Conservation (phyloP, 1,139 yeast species). For the Debaryomyces fabryi region DNA sequence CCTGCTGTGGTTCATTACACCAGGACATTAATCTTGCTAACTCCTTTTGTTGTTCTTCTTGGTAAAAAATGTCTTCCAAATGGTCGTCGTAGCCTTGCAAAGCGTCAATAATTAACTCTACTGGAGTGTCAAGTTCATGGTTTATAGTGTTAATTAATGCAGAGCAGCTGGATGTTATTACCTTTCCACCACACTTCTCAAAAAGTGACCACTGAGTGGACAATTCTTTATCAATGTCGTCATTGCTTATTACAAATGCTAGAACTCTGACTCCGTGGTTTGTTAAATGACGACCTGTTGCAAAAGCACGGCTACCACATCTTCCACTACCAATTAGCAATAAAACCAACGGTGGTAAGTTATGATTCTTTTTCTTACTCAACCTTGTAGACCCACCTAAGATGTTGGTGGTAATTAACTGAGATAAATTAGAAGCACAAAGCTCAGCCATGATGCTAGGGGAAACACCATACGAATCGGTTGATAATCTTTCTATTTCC, state of each 20-base stretch:
- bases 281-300: conserved; percentile 77
- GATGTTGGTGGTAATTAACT: conserved; percentile 54
- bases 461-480: conserved; percentile 55
- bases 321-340: conserved; percentile 72
- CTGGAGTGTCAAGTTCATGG: conserved; percentile 65
- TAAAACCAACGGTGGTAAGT: conserved; percentile 77
- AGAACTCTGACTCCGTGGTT: conserved; percentile 75
- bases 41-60: conserved; percentile 42
- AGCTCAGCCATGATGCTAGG: conserved; percentile 62
- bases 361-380: conserved; percentile 59
- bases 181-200: conserved; percentile 50
- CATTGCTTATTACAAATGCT: conserved; percentile 50
- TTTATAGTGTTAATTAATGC: conserved; percentile 35
- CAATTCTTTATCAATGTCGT: conserved; percentile 33
- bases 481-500: conserved; percentile 70
- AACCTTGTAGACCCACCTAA: conserved; percentile 72
- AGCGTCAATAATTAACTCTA: conserved; percentile 78
- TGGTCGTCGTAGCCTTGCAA: conserved; percentile 82
- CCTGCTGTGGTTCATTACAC: conserved; percentile 60
- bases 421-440: conserved; percentile 69
- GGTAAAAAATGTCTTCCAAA: conserved; percentile 50
- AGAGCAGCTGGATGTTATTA: conserved; percentile 36
- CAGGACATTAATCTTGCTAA: conserved; percentile 60
- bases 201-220: conserved; percentile 55
- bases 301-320: conserved; percentile 75